Evolutionary conservation across 768 basidiomycete genomes (phyloP).

Genomic region (Pisolithus sp.): DNA sequence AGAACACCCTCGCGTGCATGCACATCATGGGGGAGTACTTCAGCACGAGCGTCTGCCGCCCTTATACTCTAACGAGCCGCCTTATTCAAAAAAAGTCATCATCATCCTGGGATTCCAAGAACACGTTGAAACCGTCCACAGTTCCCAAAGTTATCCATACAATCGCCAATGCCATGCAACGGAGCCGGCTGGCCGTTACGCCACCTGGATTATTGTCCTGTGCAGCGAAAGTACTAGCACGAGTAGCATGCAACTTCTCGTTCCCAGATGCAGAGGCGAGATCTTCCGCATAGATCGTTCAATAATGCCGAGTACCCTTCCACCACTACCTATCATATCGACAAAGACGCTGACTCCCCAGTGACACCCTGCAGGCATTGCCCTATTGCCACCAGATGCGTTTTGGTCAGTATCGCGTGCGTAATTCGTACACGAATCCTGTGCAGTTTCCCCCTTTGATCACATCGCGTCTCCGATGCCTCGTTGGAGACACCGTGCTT

Average conservation of each 20-base stretch:
- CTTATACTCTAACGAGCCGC: slow-evolving; percentile 4
- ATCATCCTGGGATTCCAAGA: slow-evolving; percentile 1
- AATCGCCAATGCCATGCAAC: slow-evolving; percentile 7
- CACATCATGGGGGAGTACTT: neutral
- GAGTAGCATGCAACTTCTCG: neutral
- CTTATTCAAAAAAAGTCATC: neutral
- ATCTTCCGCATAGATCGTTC: slow-evolving; percentile 1
- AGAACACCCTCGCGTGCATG: slow-evolving; percentile 1
- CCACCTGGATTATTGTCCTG: slow-evolving; percentile 1
- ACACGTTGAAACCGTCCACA: slow-evolving; percentile 19
- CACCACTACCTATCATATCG: slow-evolving; percentile 1
- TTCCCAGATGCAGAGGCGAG: neutral
- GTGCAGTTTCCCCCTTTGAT: slow-evolving; percentile 8
- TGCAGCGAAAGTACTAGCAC: neutral
- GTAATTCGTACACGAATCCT: slow-evolving; percentile 6
- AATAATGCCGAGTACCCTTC: slow-evolving; percentile 3
- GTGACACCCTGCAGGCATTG: slow-evolving; percentile 2
- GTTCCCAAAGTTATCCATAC: slow-evolving; percentile 8
- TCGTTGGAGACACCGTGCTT: slow-evolving; percentile 12
- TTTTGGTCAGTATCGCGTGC: neutral
- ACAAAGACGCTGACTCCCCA: slow-evolving; percentile 1
- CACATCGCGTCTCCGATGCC: slow-evolving; percentile 5
- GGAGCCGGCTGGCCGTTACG: slow-evolving; percentile 12
- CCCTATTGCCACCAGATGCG: neutral
- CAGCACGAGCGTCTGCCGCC: slow-evolving; percentile 9